These are phyloP conservation scores for Cladorrhinum sp. DNA, from an alignment of 2,329 filamentous ascomycete genomes.

Conservation along the genomic window DNA sequence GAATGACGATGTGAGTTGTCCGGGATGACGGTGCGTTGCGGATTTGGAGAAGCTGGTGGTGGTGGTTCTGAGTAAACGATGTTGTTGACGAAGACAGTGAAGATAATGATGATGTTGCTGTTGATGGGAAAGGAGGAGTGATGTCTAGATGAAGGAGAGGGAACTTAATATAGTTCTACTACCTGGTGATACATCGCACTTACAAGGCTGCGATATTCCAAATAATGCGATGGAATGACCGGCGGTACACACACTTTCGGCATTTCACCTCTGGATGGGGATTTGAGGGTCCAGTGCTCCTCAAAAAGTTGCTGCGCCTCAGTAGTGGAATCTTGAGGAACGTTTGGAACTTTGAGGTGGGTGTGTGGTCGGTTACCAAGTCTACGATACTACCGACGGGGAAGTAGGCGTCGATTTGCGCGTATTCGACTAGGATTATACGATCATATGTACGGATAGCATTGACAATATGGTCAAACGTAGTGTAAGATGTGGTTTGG, in stretches of 20 bases:
- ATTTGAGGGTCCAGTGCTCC: not conserved
- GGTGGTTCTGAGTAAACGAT: not conserved
- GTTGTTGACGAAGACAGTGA: too few species aligned
- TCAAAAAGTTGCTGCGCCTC: conserved; percentile 6
- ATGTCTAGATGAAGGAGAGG: not conserved
- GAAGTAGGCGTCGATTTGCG: not conserved
- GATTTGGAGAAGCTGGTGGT: not conserved
- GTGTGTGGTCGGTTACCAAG: not conserved
- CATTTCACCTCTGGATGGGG: not conserved
- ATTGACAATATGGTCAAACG: not conserved
- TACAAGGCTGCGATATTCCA: conserved; percentile 7
- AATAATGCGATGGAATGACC: not conserved
- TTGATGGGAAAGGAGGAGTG: not conserved
- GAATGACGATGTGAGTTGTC: not conserved
- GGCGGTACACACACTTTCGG: not conserved
- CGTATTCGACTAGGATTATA: not conserved
- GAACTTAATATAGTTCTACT: not conserved
- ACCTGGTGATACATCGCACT: not conserved
- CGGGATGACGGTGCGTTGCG: not conserved
- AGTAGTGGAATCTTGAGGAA: not conserved
- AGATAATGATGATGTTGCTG: not conserved
- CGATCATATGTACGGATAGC: not conserved
- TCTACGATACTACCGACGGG: not conserved
- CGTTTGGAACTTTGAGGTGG: conserved; percentile 3
- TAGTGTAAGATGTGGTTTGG: not conserved